Conservation (phyloP, 2,329 filamentous ascomycete genomes). For the Tolypocladium pustulatum region DNA sequence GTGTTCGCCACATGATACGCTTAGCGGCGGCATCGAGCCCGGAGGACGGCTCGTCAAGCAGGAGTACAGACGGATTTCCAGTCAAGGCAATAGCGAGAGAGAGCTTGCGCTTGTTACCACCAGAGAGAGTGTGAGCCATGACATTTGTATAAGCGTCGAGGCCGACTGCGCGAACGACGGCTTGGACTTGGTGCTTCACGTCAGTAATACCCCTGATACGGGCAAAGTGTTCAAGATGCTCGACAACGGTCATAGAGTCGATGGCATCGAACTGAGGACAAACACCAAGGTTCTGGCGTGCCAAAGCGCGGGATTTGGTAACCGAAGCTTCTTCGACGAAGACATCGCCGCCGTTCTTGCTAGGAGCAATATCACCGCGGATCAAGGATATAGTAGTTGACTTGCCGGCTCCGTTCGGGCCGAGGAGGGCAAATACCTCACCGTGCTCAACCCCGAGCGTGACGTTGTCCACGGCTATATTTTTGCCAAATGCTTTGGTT, state of each 20-base stretch:
- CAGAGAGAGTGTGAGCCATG: slow-evolving; percentile 71
- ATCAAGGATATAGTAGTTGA: slow-evolving; percentile 83
- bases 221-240: slow-evolving; percentile 84
- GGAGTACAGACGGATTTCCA: slow-evolving; percentile 77
- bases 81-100: slow-evolving; percentile 86
- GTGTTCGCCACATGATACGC: slow-evolving; percentile 83
- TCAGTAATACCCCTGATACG: slow-evolving; percentile 68
- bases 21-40: slow-evolving; percentile 89
- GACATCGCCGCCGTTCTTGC: slow-evolving; percentile 60
- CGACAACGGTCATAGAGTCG: slow-evolving; percentile 79
- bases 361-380: slow-evolving; percentile 72
- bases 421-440: slow-evolving; percentile 81
- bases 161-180: slow-evolving; percentile 73
- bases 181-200: slow-evolving; percentile 64
- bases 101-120: slow-evolving; percentile 90
- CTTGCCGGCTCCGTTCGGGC: slow-evolving; percentile 87
- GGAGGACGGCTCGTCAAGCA: slow-evolving; percentile 81
- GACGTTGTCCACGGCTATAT: slow-evolving; percentile 77
- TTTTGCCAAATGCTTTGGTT: slow-evolving; percentile 67
- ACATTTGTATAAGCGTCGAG: slow-evolving; percentile 59
- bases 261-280: slow-evolving; percentile 84
- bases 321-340: slow-evolving; percentile 72
- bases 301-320: slow-evolving; percentile 56
- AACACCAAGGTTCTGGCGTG: slow-evolving; percentile 70
- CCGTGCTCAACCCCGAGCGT: slow-evolving; percentile 74